A percentile compares a stretch with the other conserved stretches of the same genome.
Conservation (phyloP, 208 protist species). For the Leishmania turanica region DNA sequence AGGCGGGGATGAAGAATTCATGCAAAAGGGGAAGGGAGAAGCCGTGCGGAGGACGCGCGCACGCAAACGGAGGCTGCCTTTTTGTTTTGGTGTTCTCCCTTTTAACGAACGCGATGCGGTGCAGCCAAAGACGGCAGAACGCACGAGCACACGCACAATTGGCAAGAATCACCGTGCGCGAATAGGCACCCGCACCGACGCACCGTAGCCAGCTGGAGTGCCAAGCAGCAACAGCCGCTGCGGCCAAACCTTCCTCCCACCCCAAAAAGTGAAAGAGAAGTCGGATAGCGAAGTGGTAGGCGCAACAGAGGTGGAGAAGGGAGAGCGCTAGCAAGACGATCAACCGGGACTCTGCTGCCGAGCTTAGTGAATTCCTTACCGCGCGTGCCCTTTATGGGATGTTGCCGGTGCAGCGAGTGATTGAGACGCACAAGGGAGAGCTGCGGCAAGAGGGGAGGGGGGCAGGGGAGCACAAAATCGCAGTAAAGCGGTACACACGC, state of each 20-base stretch:
- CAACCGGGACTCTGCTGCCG: background rate
- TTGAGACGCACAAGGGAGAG: background rate
- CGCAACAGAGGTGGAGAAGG: background rate
- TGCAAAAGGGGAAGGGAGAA: background rate
- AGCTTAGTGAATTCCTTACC: background rate
- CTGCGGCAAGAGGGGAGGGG: background rate
- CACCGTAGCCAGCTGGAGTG: background rate
- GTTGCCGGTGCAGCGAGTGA: background rate
- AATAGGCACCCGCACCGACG: background rate
- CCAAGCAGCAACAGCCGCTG: background rate
- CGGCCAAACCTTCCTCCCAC: too few relatives aligned
- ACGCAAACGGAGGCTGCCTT: background rate
- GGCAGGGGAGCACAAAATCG: background rate
- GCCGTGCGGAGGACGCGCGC: background rate
- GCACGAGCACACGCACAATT: background rate
- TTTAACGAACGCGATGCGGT: background rate
- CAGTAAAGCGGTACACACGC: background rate
- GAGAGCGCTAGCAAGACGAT: background rate
- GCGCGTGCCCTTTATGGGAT: background rate
- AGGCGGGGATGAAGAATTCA: background rate
- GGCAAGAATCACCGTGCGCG: conserved; percentile 4
- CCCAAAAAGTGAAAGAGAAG: background rate
- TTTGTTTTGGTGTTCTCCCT: background rate
- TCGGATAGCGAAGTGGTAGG: background rate
- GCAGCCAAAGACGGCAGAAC: background rate